Evolutionary conservation across 2,329 filamentous ascomycete species (phyloP).

Genomic region (Catunica adiposa): DNA sequence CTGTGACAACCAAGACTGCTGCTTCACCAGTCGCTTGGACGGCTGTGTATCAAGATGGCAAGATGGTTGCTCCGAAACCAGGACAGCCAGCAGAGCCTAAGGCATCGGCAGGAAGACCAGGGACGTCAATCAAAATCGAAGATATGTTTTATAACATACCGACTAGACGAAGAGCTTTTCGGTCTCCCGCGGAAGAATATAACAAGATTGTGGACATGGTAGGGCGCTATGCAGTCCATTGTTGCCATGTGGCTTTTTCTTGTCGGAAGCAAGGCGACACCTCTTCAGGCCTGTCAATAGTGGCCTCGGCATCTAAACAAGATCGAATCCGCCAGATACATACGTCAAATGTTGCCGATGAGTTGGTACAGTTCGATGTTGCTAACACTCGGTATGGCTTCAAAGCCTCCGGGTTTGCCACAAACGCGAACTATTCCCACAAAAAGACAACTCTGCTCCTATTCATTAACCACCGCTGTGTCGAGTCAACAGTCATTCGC

Average conservation of each 20-base stretch:
- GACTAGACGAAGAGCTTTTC: slow-evolving; percentile 72
- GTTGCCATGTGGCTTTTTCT: slow-evolving; percentile 76
- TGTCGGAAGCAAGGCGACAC: slow-evolving; percentile 94
- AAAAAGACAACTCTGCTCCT: slow-evolving; percentile 78
- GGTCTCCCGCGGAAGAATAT: slow-evolving; percentile 85
- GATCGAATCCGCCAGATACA: slow-evolving; percentile 88
- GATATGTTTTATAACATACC: slow-evolving; percentile 96
- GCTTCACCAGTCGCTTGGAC: slow-evolving; percentile 80
- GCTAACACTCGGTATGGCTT: slow-evolving; percentile 70
- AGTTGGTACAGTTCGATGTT: slow-evolving; percentile 61
- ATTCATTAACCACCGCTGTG: slow-evolving; percentile 92
- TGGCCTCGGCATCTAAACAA: slow-evolving; percentile 50
- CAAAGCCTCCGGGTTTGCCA: slow-evolving; percentile 62
- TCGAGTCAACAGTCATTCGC: slow-evolving; percentile 76
- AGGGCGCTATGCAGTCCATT: slow-evolving; percentile 85
- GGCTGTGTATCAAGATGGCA: slow-evolving; percentile 72
- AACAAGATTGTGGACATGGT: slow-evolving; percentile 95
- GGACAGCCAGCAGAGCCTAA: slow-evolving; percentile 77
- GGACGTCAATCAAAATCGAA: slow-evolving; percentile 91
- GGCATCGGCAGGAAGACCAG: slow-evolving; percentile 68
- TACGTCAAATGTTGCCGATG: slow-evolving; percentile 68
- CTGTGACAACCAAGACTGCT: slow-evolving; percentile 83
- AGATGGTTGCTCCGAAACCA: slow-evolving; percentile 66
- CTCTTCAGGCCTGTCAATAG: slow-evolving; percentile 64
- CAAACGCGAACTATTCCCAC: slow-evolving; percentile 86